phyloP scores from a whole-genome alignment of 2,329 filamentous ascomycete species.

The Colletotrichum trifolii region DNA sequence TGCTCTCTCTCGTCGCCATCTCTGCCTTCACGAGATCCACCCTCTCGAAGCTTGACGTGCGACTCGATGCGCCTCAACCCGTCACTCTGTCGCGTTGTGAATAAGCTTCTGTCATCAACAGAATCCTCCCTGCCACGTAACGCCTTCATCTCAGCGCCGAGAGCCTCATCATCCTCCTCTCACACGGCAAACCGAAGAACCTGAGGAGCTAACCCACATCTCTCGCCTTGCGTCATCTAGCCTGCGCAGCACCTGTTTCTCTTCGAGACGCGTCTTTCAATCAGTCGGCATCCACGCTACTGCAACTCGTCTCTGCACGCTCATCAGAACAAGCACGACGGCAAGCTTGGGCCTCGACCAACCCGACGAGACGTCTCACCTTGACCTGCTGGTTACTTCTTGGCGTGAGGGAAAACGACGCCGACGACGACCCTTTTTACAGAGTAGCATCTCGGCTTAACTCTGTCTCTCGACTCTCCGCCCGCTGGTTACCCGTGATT shows the following conservation, averaged over 20 bases:
- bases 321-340: slow-evolving; percentile 5
- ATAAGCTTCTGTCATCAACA: slow-evolving; percentile 33
- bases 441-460: slow-evolving; percentile 24
- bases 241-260: slow-evolving; percentile 15
- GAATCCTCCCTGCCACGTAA: slow-evolving; percentile 19
- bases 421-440: slow-evolving; percentile 17
- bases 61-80: slow-evolving; percentile 34
- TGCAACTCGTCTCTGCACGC: neutral
- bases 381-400: slow-evolving; percentile 15
- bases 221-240: slow-evolving; percentile 26
- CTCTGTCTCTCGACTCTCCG: neutral
- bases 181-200: slow-evolving; percentile 7
- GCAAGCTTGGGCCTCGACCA: slow-evolving; percentile 16
- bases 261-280: slow-evolving; percentile 15
- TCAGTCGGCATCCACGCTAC: neutral
- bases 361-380: slow-evolving; percentile 34
- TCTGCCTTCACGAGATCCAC: slow-evolving; percentile 20
- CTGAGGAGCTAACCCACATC: slow-evolving; percentile 26
- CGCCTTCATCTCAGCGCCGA: slow-evolving; percentile 14
- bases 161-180: slow-evolving; percentile 1
- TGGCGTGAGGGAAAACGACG: slow-evolving; percentile 29
- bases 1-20: neutral
- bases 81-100: slow-evolving; percentile 20
- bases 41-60: slow-evolving; percentile 31
- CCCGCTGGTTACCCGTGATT: slow-evolving; percentile 17